Evolutionary conservation across 306 rosid species (phyloP), one percentile per base, ranked within the genome.

Genomic region (Dalbergia oliveri): DNA sequence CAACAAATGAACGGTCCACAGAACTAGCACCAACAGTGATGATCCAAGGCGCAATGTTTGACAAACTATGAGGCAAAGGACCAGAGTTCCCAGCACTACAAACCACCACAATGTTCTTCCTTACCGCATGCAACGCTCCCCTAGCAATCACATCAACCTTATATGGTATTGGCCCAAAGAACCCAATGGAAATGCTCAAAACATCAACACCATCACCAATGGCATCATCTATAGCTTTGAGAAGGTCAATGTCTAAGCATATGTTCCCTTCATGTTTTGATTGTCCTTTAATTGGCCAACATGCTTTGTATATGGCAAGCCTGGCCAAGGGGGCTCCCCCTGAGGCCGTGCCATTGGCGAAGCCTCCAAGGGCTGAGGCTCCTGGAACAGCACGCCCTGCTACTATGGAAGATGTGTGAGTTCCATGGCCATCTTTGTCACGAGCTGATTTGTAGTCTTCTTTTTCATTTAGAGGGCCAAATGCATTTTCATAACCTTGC

Each of bases 221-320:
- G 45, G 98, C 99, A 51, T 95, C 99, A 63, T 95, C 99, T 37
- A 95, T 88, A 8, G 99, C 99, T 1, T 93, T 94, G 6, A 95
- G 75, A 85, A 95, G 78, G 76, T 95, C 99, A 13, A 85, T 88
- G 53, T 91, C 90, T 0, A 72, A 73, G 83, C 99, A 95, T 1
- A 85, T 44, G 77, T 95, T 95, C 3, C 99, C 99, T 0, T 67
- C 39, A 0, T 43, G 58, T 72, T 95, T 95, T 9, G 90, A 81
- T 3, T 82, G 35, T 5, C 94, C 91, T 5, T 94, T 93, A 4
- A 85, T 35, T 4, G 99, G 84, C 99, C 99, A 95, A 71, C 99
- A 95, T n/a, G 89, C 98, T 85, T 95, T 95, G 87, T 95, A 95
- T 33, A 95, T 86, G 19, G 99, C 98, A 5, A 95, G 82, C 12